Percentiles rank a stretch among this genome's conserved stretches.
These are phyloP conservation scores for Candida silvatica DNA, from an alignment of 805 yeast species.

Conservation along the genomic window DNA sequence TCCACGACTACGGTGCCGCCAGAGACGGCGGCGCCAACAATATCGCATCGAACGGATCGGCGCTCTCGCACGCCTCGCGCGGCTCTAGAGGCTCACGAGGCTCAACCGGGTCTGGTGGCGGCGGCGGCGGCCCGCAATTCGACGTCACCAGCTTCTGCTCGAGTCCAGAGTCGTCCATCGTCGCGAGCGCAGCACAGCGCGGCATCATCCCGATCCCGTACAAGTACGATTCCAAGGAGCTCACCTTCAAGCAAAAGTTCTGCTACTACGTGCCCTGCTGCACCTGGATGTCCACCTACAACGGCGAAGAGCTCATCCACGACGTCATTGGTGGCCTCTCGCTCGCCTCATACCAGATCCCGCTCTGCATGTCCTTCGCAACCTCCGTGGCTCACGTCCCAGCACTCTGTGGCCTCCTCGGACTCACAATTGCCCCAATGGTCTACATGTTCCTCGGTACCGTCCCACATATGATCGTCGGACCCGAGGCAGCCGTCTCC, in stretches of 20 bases:
- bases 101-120: too few species aligned
- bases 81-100: too few species aligned
- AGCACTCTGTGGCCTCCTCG: constrained; percentile 69
- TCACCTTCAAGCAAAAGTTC: constrained; percentile 18
- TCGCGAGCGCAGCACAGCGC: too few species aligned
- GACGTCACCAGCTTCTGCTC: too few species aligned
- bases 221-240: neutral
- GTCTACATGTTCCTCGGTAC: constrained; percentile 73
- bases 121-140: too few species aligned
- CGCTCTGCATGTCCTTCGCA: constrained; percentile 75
- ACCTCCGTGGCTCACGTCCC: constrained; percentile 80
- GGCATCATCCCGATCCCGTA: too few species aligned
- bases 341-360: constrained; percentile 85
- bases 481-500: constrained; percentile 87
- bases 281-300: constrained; percentile 57
- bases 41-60: too few species aligned
- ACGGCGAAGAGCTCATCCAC: constrained; percentile 28
- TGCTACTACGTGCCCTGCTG: constrained; percentile 63
- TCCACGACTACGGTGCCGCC: too few species aligned
- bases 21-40: too few species aligned
- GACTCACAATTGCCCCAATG: constrained; percentile 71
- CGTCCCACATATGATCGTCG: constrained; percentile 84
- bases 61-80: too few species aligned
- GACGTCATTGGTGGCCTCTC: constrained; percentile 83
- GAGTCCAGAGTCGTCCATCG: too few species aligned